Base-by-base conservation (phyloP, 371 early-diverging fungal species). In the Rhizopus delemar region DNA sequence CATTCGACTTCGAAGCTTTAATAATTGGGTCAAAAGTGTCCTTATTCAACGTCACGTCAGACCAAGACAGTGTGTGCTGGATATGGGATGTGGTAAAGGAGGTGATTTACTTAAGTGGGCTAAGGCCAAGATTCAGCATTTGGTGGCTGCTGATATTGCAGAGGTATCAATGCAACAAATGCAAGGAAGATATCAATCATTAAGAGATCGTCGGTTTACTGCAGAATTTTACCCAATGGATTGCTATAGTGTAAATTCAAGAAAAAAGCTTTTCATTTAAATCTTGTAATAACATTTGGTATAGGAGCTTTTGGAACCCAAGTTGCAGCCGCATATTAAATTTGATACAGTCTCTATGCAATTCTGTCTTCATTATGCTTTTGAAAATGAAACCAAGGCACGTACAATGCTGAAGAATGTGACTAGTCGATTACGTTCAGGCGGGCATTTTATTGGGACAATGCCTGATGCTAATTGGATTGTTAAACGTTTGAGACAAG, bases 1-100 rank as follows among this genome's bases (percentile, higher is more conserved):
- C 46, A 83, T 95, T 45, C 86, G 90, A 4, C 65, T 98, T 59
- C 89, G 92, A 49, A 88, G 86, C 60, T 96, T 94, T 74, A 98
- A 99, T 84, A 99, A 99, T 76, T 99, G 97, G 97, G 75, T 95
- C 54, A 99, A 99, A 66, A 84, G 93, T 11, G 79, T 93, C 2
- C 74, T 99, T 33, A 94, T 99, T 62, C 73, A 82, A 12, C 69
- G 83, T n/a, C 87, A 88, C 67, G 82, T 84, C 0, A 69, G 74
- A 8, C 72, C 74, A 0, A 64, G 67, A 0, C 71, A 79, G 36
- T 61, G 53, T 53, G 94, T 93, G 0, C 82, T 99, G 52, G 99
- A 99, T 74, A 76, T 99, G 63, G 97, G 97, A 4, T 97, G 98
- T 70, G 99, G 99, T 5, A 99, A 99, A 79, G 99, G 99, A 28